Conservation (phyloP, 2,329 filamentous ascomycete species). For the Nothophoma quercina region DNA sequence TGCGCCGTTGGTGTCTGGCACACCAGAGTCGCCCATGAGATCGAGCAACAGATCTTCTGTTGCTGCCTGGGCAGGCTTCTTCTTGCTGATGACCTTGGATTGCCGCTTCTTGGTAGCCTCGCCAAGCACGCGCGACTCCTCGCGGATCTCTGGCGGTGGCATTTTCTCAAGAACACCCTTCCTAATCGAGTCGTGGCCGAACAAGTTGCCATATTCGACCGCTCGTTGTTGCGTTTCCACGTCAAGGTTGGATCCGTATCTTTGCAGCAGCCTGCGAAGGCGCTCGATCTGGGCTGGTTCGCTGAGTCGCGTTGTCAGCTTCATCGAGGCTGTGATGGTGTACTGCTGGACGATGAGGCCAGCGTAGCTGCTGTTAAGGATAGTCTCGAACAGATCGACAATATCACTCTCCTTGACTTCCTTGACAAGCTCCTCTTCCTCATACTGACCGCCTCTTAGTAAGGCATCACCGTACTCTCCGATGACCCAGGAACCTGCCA, state of each 20-base stretch:
- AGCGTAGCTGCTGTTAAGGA: conserved; percentile 93
- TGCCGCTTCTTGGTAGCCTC: conserved; percentile 67
- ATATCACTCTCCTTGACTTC: conserved; percentile 88
- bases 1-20: conserved; percentile 61
- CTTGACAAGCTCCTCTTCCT: conserved; percentile 88
- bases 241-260: conserved; percentile 84
- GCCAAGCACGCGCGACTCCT: conserved; percentile 89
- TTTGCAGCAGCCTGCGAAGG: conserved; percentile 77
- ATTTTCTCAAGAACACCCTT: conserved; percentile 95
- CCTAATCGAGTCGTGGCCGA: conserved; percentile 85
- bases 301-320: conserved; percentile 86
- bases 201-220: conserved; percentile 95
- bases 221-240: conserved; percentile 96
- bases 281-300: conserved; percentile 88
- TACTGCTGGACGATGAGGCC: conserved; percentile 93
- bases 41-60: conserved; percentile 93
- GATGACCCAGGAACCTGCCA: conserved; percentile 96
- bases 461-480: conserved; percentile 94
- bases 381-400: conserved; percentile 88
- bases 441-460: conserved; percentile 87
- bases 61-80: conserved; percentile 78
- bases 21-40: conserved; percentile 83
- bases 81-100: conserved; percentile 66
- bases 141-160: conserved; percentile 95
- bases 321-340: conserved; percentile 93